These are phyloP conservation scores for Dictyostelium brefeldianum DNA, from an alignment of 78 protist genomes.

Conservation along the genomic window DNA sequence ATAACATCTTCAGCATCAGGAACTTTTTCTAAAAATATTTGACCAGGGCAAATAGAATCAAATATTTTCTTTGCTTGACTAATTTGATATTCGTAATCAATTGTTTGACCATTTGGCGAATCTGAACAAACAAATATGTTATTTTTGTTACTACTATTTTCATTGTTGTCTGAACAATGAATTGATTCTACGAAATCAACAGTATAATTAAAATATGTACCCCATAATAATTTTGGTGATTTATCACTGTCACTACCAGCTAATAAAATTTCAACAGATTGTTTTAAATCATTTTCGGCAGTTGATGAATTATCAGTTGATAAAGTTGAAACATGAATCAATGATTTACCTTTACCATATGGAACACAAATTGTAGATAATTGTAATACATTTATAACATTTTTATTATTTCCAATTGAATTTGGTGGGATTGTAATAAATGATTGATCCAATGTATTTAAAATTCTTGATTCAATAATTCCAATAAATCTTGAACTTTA, in stretches of 20 bases:
- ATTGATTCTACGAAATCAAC: constrained; percentile 6
- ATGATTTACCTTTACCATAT: constrained; percentile 11
- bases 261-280: constrained; percentile 20
- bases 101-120: constrained; percentile 31
- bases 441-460: constrained; percentile 15
- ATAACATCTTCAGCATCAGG: constrained; percentile 73
- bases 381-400: constrained; percentile 36
- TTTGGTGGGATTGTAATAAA: constrained; percentile 68
- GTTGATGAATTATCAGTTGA: neutral
- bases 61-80: constrained; percentile 36
- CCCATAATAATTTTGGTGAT: constrained; percentile 38
- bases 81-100: constrained; percentile 47
- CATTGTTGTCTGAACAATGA: neutral
- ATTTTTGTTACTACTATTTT: no score
- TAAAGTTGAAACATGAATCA: neutral
- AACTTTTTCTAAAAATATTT: constrained; percentile 39
- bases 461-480: constrained; percentile 25
- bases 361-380: constrained; percentile 54
- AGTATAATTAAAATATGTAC: constrained; percentile 24
- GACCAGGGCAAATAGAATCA: constrained; percentile 23
- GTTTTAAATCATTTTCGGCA: constrained; percentile 42
- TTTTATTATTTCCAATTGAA: constrained; percentile 41
- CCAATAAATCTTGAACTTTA: constrained; percentile 61
- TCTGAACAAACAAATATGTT: constrained; percentile 42
- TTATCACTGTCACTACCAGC: neutral